Percentiles rank a stretch among this genome's conserved stretches.
Conservation (phyloP, 2,329 filamentous ascomycete genomes). For the Trichoderma sp. region DNA sequence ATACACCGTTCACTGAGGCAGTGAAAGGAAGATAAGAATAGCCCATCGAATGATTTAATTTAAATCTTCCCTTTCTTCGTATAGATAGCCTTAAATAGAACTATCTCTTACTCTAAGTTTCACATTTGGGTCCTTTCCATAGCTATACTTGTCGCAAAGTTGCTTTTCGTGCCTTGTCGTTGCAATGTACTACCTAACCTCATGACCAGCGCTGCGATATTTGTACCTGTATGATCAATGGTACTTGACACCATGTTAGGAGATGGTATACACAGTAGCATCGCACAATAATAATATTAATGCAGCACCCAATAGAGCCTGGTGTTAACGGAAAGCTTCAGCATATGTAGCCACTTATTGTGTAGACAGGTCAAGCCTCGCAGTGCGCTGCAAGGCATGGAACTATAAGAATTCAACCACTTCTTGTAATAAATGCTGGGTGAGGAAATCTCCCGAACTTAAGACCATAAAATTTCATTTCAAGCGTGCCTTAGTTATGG, state of each 20-base stretch:
- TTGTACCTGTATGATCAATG: neutral
- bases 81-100: neutral
- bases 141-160: neutral
- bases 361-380: neutral
- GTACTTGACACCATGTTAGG: neutral
- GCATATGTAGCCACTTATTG: neutral
- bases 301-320: neutral
- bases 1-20: neutral
- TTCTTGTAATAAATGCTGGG: neutral
- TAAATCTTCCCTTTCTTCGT: neutral
- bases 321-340: neutral
- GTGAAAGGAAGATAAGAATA: neutral
- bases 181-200: too few species aligned
- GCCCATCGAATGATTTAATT: neutral
- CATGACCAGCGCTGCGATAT: neutral
- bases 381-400: neutral
- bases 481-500: neutral
- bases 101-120: neutral
- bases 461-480: neutral
- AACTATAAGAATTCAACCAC: neutral
- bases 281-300: neutral
- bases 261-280: neutral
- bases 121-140: neutral
- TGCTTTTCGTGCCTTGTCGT: too few species aligned
- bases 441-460: neutral